These are phyloP conservation scores for Candida koratica DNA, from an alignment of 805 yeast genomes.

Conservation along the genomic window DNA sequence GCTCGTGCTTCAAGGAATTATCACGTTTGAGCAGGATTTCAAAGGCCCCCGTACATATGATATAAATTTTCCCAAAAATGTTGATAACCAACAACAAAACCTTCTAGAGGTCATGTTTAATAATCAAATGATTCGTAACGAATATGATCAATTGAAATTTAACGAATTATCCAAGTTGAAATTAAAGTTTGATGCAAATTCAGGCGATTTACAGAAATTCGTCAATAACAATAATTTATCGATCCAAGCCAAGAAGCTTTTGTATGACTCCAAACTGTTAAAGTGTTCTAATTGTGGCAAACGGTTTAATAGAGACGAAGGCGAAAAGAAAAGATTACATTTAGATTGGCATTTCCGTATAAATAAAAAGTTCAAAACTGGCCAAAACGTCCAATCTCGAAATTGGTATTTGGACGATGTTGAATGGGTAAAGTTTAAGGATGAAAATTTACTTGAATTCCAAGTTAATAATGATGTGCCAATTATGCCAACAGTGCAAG, in stretches of 20 bases:
- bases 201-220: slow-evolving; percentile 29
- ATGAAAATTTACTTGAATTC: slow-evolving; percentile 48
- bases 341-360: slow-evolving; percentile 96
- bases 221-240: slow-evolving; percentile 31
- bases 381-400: slow-evolving; percentile 58
- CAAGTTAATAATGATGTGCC: slow-evolving; percentile 12
- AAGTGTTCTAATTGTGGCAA: slow-evolving; percentile 91
- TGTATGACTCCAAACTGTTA: slow-evolving; percentile 61
- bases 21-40: slow-evolving; percentile 36
- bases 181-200: slow-evolving; percentile 5
- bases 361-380: slow-evolving; percentile 58
- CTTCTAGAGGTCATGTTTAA: slow-evolving; percentile 12
- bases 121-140: slow-evolving; percentile 20
- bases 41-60: slow-evolving; percentile 15
- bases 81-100: slow-evolving; percentile 7
- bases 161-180: slow-evolving; percentile 25
- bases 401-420: slow-evolving; percentile 75
- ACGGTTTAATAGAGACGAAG: slow-evolving; percentile 61
- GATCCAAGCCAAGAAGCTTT: slow-evolving; percentile 22
- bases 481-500: not conserved
- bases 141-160: slow-evolving; percentile 32
- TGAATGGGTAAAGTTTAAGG: slow-evolving; percentile 72
- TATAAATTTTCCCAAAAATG: slow-evolving; percentile 14
- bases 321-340: slow-evolving; percentile 56
- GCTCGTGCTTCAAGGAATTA: slow-evolving; percentile 36